Conservation (phyloP, 139 green algal genomes). For the Nannochloris sp. region DNA sequence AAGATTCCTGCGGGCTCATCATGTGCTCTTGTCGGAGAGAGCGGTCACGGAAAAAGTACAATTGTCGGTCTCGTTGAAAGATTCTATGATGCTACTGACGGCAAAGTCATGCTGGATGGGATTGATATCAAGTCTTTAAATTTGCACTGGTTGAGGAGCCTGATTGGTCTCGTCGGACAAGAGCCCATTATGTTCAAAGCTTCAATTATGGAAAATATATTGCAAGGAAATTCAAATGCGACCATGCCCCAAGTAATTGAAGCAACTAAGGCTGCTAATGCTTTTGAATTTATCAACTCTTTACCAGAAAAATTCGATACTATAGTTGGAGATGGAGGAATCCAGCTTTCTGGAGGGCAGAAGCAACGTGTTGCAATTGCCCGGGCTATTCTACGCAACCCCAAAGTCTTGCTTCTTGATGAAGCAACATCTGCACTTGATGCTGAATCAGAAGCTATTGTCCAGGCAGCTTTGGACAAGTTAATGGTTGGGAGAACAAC, state of each 20-base stretch:
- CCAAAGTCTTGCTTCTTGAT: conserved; percentile 68
- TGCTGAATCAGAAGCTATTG: conserved; percentile 46
- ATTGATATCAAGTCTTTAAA: conserved; percentile 63
- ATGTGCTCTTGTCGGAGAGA: conserved; percentile 81
- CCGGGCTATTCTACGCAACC: conserved; percentile 70
- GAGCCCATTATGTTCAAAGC: conserved; percentile 79
- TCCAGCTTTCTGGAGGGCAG: conserved; percentile 74
- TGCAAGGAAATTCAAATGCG: conserved; percentile 39
- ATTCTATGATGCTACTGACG: conserved; percentile 67
- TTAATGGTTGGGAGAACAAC: conserved; percentile 55
- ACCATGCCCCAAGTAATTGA: conserved; percentile 30
- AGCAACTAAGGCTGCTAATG: conserved; percentile 57
- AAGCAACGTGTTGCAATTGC: conserved; percentile 93
- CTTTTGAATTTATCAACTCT: conserved; percentile 69
- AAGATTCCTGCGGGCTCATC: conserved; percentile 41
- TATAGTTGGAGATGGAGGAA: conserved; percentile 70
- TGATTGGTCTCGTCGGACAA: conserved; percentile 77
- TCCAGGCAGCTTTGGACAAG: conserved; percentile 41
- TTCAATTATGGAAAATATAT: conserved; percentile 65
- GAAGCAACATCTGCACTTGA: conserved; percentile 63
- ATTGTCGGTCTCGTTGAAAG: conserved; percentile 76
- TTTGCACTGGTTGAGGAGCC: conserved; percentile 61
- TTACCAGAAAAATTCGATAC: conserved; percentile 78
- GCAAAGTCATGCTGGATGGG: conserved; percentile 62
- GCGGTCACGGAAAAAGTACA: conserved; percentile 87